Evolutionary conservation across 1,139 yeast species (phyloP), one percentile per base, ranked within the genome.

Genomic region (Blastobotrys malaysiensis): DNA sequence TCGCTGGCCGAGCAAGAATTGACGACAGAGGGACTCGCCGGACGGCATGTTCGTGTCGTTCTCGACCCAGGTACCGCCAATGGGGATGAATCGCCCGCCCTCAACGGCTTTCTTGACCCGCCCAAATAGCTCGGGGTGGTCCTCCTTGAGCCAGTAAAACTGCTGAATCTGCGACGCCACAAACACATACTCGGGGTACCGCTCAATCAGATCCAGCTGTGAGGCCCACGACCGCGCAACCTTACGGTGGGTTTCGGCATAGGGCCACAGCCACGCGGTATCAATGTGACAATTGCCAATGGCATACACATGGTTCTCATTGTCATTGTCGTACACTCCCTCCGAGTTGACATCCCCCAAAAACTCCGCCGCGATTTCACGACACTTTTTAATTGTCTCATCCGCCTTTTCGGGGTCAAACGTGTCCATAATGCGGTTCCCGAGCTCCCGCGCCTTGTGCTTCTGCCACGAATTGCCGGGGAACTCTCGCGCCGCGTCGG

Each of bases 1-100:
- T 56, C 96, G 76, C 72, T 93, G 99, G 14, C 99, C 99, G 60
- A 87, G 80, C 54, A 91, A 75, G 65, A 91, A 88, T 67, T 93
- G 99, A 61, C 98, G 81, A 21, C 84, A 83, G 58, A 93, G 76
- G 0, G 96, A 86, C 70, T 93, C 99, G 50, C 98, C 97, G 60
- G 82, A 77, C 14, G 98, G 98, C 73, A 93, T 78, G 69, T 93
- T 93, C 16, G 98, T 91, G 69, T 93, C 99, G 68, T 89, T 87
- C 71, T 93, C 99, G 49, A 93, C 98, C 98, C 98, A 93, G 0
- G 96, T 83, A 3, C 98, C 98, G 54, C 99, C 99, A 61, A 93
- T 80, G 13, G 97, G 96, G 52, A 89, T 77, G 66, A 91, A 93
- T 62, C 87, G 85, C 53, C 88, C 88, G 43, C 82, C 80, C 52